Base-by-base conservation (phyloP, 1,284 basidiomycete species). In the Pseudozyma thailandica region DNA sequence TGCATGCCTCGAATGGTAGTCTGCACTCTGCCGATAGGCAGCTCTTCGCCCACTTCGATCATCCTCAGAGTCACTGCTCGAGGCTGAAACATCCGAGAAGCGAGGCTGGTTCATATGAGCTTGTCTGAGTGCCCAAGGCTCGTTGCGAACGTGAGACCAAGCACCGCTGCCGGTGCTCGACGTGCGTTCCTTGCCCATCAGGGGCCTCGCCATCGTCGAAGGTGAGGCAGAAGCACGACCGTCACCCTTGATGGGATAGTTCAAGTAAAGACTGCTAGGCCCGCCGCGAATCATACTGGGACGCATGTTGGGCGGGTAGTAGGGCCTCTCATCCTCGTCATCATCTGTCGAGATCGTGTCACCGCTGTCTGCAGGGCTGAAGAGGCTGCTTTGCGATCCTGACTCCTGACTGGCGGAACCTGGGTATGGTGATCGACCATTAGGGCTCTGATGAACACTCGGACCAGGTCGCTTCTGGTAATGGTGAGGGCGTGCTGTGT, bases 261-360 rank as follows among this genome's bases (percentile, higher is more conserved):
- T 75, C 59, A 74, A 68, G 30, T 72, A 72, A 9, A 72, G 50
- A 26, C 69, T 72, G 39, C 58, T 62, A 2, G 69, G 69, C 2
- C 69, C 69, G n/a, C 69, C 69, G 18, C 63, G 69, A 16, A 72
- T 57, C 69, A 72, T 72, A 38, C 63, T 72, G 25, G 69, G 69
- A 3, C 63, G 63, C 63, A 72, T 63, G 52, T 58, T 60, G 21
- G 63, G 59, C 1, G 71, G 73, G 26, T 63, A 62, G 60, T 66
- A 77, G 1, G 72, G 72, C 20, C 64, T 31, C 47, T 77, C 75
- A 38, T 77, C 75, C 31, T 75, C 73, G 43, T 77, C 75, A 25
- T 77, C 75, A 45, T 74, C 71, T 0, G 65, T 65, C 42, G 69
- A 75, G 56, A 68, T 75, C 18, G 72, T 74, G 43, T 66, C 64